phyloP scores from a whole-genome alignment of 2,329 filamentous ascomycete species.

The Aphanoascus verrucosus region DNA sequence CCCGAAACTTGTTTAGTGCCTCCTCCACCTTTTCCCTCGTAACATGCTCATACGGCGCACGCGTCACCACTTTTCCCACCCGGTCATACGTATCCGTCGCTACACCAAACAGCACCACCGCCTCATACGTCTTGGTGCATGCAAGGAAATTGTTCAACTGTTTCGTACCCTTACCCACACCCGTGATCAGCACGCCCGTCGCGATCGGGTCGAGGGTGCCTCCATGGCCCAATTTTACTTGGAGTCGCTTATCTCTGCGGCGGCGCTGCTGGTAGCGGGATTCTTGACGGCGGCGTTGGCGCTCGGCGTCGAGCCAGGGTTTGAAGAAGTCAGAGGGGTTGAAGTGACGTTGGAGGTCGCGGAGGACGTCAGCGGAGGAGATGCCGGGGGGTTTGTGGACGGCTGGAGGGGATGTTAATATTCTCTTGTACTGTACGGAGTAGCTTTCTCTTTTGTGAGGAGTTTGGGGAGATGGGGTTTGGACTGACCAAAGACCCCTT shows the following conservation, averaged over 20 bases:
- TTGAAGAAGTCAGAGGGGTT: conserved; percentile 69
- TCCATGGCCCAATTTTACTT: conserved; percentile 91
- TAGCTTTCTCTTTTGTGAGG: neutral
- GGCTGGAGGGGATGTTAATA: conserved; percentile 50
- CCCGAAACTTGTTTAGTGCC: conserved; percentile 62
- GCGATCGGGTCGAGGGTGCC: conserved; percentile 91
- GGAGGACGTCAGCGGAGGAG: conserved; percentile 81
- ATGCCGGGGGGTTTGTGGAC: conserved; percentile 85
- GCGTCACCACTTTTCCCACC: conserved; percentile 69
- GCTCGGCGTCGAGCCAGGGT: conserved; percentile 60
- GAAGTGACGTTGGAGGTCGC: conserved; percentile 75
- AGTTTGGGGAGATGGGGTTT: conserved; percentile 17
- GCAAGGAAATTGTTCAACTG: conserved; percentile 63
- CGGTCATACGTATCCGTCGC: conserved; percentile 89
- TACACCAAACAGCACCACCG: conserved; percentile 77
- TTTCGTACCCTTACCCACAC: conserved; percentile 82
- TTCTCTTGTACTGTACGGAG: too few relatives aligned
- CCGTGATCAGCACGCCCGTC: conserved; percentile 82
- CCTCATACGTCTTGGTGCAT: conserved; percentile 90
- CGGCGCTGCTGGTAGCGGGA: conserved; percentile 46
- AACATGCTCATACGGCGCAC: conserved; percentile 66
- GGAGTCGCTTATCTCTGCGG: conserved; percentile 49
- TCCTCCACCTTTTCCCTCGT: conserved; percentile 68
- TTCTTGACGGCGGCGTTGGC: conserved; percentile 46
- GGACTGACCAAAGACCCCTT: conserved; percentile 52